Base-by-base conservation (phyloP, 2,329 filamentous ascomycete genomes). In the Keithomyces neogunnii region DNA sequence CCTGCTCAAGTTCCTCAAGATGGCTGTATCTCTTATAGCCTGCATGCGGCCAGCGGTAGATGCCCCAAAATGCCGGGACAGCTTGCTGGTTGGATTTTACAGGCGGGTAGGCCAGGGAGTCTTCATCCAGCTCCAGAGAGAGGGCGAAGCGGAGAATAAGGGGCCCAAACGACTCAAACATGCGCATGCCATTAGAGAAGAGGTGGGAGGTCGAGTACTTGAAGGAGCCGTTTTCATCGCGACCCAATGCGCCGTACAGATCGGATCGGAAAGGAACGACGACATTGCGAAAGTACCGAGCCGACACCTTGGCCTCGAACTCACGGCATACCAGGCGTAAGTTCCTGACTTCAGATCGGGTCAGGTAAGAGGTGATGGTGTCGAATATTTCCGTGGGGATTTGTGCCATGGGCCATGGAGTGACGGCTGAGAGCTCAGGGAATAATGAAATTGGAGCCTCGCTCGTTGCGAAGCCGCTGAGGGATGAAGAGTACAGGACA, bases 181-280 rank as follows among this genome's bases (percentile, higher is more conserved):
- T 76, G 53, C 78, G 72, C 61, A 84, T 76, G 35, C 81, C 81
- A 51, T 75, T 74, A 57, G 64, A 65, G 30, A 71, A 63, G 36
- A 70, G 58, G 5, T 54, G 52, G 32, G 60, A 39, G 35, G 35
- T 44, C 19, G 50, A 19, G 19, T 30, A 53, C 38, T 58, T 56
- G 31, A 61, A 35, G 35, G 49, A 51, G 46, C 56, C 58, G 35
- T 58, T 53, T 19, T 60, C 55, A 38, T 61, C 59, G 40, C 52
- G 54, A 31, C 45, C 53, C 19, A 64, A 47, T 59, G 49, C 59
- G 44, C 75, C 75, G 61, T 81, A 85, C 29, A 87, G 77, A 56
- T 84, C 78, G 1, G 80, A 76, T 42, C 77, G 79, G 67, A 87
- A 88, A 1, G 81, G 80, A 2, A 85, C 78, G 5, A 86, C 81